phyloP scores from a whole-genome alignment of 1,284 basidiomycete species.

The Cutaneotrichosporon sp. region DNA sequence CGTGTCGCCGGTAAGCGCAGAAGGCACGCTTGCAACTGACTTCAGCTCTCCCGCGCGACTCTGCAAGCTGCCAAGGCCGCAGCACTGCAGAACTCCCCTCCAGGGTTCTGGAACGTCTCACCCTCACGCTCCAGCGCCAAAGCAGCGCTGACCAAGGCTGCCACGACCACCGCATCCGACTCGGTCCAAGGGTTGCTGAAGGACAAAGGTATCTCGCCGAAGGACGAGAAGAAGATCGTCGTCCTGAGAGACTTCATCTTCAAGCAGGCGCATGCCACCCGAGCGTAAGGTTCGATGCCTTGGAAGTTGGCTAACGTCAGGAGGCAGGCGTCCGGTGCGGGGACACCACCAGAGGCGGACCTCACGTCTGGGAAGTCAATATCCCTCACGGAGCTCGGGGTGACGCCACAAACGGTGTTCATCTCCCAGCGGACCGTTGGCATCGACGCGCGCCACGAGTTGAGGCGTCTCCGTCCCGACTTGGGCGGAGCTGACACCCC shows the following conservation, averaged over 20 bases:
- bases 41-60: conserved; percentile 71
- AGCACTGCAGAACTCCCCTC: conserved; percentile 48
- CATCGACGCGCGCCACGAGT: conserved; percentile 40
- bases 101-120: conserved; percentile 68
- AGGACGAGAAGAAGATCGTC: conserved; percentile 49
- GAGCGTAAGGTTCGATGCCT: conserved; percentile 56
- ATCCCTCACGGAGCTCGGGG: conserved; percentile 73
- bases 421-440: conserved; percentile 60
- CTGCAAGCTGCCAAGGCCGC: conserved; percentile 74
- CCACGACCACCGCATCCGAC: background rate
- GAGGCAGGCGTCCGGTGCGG: conserved; percentile 30
- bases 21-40: background rate
- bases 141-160: conserved; percentile 9
- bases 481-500: conserved; percentile 26
- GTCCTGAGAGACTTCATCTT: conserved; percentile 85
- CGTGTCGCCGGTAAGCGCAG: conserved; percentile 68
- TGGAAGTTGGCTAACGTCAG: conserved; percentile 24
- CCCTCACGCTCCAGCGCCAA: conserved; percentile 17
- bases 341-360: conserved; percentile 27
- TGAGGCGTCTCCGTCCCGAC: conserved; percentile 40
- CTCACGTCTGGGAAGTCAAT: conserved; percentile 49
- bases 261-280: conserved; percentile 71
- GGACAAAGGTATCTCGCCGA: conserved; percentile 57
- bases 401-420: conserved; percentile 96
- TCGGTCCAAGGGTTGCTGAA: conserved; percentile 14